A percentile compares a stretch with the other conserved stretches of the same genome.
These are phyloP conservation scores for Theileria equi DNA, from an alignment of 169 alveolate genomes.

Conservation along the genomic window DNA sequence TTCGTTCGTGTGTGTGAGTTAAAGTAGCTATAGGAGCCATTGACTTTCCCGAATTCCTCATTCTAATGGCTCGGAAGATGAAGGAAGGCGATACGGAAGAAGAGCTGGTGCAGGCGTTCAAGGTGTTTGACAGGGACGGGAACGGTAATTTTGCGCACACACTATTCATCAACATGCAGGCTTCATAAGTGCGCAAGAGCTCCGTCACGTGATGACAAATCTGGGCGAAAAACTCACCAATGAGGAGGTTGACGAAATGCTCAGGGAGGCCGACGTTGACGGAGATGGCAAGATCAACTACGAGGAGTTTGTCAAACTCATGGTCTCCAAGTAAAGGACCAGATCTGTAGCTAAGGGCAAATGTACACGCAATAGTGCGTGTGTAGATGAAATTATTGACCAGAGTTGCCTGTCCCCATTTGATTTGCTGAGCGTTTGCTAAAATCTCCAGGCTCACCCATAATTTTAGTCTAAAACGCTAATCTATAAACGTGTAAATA, in stretches of 20 bases:
- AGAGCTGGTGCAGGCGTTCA: conserved; percentile 97
- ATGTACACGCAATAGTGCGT: no score
- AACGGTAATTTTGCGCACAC: conserved; percentile 70
- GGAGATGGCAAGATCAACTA: conserved; percentile 99
- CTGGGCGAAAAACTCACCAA: conserved; percentile 97
- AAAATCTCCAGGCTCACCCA: no score
- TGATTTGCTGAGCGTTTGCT: no score
- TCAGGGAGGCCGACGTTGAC: conserved; percentile 98
- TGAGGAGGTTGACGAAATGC: conserved; percentile 99
- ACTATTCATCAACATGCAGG: conserved; percentile 67
- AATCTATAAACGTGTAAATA: no score
- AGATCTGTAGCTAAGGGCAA: no score
- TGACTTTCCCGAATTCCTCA: conserved; percentile 98
- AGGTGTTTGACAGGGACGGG: conserved; percentile 97
- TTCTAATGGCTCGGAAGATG: conserved; percentile 99
- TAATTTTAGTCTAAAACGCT: no score
- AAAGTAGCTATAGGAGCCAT: conserved; percentile 53
- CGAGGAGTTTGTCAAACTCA: conserved; percentile 97
- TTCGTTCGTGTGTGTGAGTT: conserved; percentile 13
- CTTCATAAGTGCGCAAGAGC: conserved; percentile 97
- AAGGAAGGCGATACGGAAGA: conserved; percentile 98
- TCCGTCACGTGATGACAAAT: conserved; percentile 98
- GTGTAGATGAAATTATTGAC: no score
- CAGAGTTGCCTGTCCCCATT: no score
- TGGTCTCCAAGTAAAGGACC: conserved; percentile 89